A percentile compares a stretch with the other conserved stretches of the same genome.
These are phyloP conservation scores for Fusarium nodosum DNA, from an alignment of 2,329 filamentous ascomycete species.

Conservation along the genomic window DNA sequence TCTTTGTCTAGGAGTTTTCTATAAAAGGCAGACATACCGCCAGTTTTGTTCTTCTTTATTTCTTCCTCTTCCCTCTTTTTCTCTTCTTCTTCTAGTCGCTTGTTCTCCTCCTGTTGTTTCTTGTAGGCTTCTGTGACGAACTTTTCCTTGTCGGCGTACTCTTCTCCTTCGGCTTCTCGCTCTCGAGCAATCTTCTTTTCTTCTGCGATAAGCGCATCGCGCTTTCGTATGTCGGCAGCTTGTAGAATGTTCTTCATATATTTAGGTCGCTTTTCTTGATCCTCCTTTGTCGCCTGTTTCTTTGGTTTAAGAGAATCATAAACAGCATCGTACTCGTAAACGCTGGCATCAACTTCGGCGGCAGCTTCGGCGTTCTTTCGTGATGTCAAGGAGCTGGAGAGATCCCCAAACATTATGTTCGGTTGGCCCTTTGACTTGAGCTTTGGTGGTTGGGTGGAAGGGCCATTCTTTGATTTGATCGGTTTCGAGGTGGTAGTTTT, in stretches of 20 bases:
- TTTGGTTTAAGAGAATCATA: slow-evolving; percentile 82
- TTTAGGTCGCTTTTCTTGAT: slow-evolving; percentile 75
- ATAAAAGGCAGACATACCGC: slow-evolving; percentile 85
- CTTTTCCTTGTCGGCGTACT: slow-evolving; percentile 85
- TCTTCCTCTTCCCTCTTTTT: slow-evolving; percentile 73
- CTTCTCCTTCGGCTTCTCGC: slow-evolving; percentile 83
- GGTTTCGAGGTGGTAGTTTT: slow-evolving; percentile 50
- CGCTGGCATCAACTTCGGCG: slow-evolving; percentile 75
- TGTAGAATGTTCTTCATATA: slow-evolving; percentile 83
- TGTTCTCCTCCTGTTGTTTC: slow-evolving; percentile 82
- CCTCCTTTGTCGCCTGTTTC: slow-evolving; percentile 68
- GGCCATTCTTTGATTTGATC: slow-evolving; percentile 53
- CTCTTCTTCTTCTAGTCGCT: slow-evolving; percentile 78
- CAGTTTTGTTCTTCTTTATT: slow-evolving; percentile 70
- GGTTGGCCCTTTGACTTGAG: slow-evolving; percentile 59
- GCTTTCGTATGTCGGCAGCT: slow-evolving; percentile 81
- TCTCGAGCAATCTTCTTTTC: slow-evolving; percentile 85
- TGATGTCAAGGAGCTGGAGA: slow-evolving; percentile 74
- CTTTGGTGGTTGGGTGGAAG: slow-evolving; percentile 58
- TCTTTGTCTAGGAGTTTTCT: slow-evolving; percentile 78
- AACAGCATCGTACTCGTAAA: slow-evolving; percentile 88
- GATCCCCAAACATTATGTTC: slow-evolving; percentile 70
- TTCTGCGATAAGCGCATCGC: slow-evolving; percentile 81
- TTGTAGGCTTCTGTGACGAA: slow-evolving; percentile 90
- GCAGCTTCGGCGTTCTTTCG: slow-evolving; percentile 75